Base-by-base conservation (phyloP, 2,329 filamentous ascomycete species). In the Sporothrix euskadiensis region DNA sequence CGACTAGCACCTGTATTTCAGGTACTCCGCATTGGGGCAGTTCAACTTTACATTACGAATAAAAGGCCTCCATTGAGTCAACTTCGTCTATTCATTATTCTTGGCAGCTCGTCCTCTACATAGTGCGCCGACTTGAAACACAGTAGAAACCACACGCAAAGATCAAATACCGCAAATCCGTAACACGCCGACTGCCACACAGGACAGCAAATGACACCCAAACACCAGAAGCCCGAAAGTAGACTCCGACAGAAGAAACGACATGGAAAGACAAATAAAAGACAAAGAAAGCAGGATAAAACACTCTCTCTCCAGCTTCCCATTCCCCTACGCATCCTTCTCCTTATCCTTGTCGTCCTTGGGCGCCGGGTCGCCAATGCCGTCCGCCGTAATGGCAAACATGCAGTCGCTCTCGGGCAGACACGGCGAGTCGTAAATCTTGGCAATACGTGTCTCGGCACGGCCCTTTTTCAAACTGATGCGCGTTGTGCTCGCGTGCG, bases 401-500 rank as follows among this genome's bases (percentile, higher is more conserved):
- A 98, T 83, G 80, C 94, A 97, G 82, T 99, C 97, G 78, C 94
- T 97, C 84, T 99, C 96, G 0, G 96, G 96, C 76, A 99, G 84
- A 82, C 96, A 99, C 1, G 96, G 96, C 78, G 94, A 98, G 83
- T 99, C 97, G 81, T 99, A 99, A 75, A 99, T 99, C 86, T 98
- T 99, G 84, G 96, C 97, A 77, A 99, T 93, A 84, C 96, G 89
- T 30, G 96, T 99, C 86, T 99, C 96, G 41, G 89, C 96, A 72
- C 96, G 88, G 1, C 96, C 97, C 83, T 99, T 99, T 85, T 97
- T 98, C 80, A 99, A 82, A 79, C 94, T 98, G 78, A 99, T 88
- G 79, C 96, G 88, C 1, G 96, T 99, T 1, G 96, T 99, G 80
- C 94, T 97, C 71, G 96, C 94, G 81, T 99, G 96, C 2, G 97